Evolutionary conservation across 805 yeast genomes (phyloP).

Genomic region (Ogataea trehalophila): DNA sequence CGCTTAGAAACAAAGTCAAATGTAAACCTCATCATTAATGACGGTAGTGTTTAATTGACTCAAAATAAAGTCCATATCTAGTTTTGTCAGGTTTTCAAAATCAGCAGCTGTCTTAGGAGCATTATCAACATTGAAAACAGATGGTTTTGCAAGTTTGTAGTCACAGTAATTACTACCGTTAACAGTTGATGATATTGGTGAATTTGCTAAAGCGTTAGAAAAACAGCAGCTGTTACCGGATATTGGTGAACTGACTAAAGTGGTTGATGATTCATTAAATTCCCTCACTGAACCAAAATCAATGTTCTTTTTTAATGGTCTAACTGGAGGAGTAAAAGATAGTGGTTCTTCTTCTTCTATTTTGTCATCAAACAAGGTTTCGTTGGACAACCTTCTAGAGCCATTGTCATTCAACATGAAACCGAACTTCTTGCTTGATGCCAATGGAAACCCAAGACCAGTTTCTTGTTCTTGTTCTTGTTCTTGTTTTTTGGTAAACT

Average conservation of each 20-base stretch:
- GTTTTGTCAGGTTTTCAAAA: neutral
- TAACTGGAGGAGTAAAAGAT: neutral
- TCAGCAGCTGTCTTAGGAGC: neutral
- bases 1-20: neutral
- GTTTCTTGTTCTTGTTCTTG: neutral
- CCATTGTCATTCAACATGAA: too few species aligned
- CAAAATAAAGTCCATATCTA: constrained; percentile 11
- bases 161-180: neutral
- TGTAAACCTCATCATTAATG: constrained; percentile 15
- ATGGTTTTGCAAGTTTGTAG: neutral
- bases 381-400: neutral
- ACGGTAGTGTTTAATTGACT: constrained; percentile 12
- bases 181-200: neutral
- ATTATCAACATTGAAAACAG: neutral
- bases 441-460: neutral
- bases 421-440: too few species aligned
- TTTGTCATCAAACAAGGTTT: neutral
- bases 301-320: neutral
- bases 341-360: neutral
- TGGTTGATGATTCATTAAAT: constrained; percentile 13
- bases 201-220: neutral
- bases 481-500: constrained; percentile 1
- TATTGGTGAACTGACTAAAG: constrained; percentile 6
- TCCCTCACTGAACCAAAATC: neutral
- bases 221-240: neutral